Conservation (phyloP, 2,329 filamentous ascomycete genomes). For the Sclerotinia sclerotiorum region DNA sequence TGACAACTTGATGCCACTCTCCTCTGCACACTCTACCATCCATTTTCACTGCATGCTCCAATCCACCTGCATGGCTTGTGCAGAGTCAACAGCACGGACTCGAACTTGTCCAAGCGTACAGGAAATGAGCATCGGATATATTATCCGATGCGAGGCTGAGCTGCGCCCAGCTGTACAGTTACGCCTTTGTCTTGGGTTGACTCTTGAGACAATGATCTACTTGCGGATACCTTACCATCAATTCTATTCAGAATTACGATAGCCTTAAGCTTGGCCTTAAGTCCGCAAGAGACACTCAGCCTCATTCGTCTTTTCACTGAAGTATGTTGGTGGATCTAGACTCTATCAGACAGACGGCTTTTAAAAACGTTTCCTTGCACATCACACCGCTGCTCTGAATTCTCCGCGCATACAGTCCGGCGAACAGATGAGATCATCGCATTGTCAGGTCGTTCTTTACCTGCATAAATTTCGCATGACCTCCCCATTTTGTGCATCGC, state of each 20-base stretch:
- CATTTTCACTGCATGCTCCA: neutral
- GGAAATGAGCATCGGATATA: neutral
- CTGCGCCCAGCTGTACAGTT: neutral
- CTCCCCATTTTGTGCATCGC: neutral
- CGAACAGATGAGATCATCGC: conserved; percentile 1
- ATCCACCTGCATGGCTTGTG: conserved; percentile 17
- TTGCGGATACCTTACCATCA: neutral
- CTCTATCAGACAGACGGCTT: neutral
- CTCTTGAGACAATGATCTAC: neutral
- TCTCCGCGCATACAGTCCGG: neutral
- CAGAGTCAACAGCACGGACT: conserved; percentile 8
- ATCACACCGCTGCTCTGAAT: conserved; percentile 1
- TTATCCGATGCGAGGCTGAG: neutral
- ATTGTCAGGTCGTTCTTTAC: neutral
- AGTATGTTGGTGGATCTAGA: neutral
- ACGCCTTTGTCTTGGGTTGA: neutral
- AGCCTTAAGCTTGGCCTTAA: neutral
- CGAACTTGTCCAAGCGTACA: conserved; percentile 21
- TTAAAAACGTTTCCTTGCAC: neutral
- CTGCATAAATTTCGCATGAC: neutral
- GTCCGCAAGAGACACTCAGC: neutral
- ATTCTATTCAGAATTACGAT: neutral
- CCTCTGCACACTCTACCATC: neutral
- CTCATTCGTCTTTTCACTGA: neutral
- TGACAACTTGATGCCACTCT: neutral